A percentile compares a stretch with the other conserved stretches of the same genome.
phyloP scores from a whole-genome alignment of 169 alveolate species.

The Eimeria sp. region DNA sequence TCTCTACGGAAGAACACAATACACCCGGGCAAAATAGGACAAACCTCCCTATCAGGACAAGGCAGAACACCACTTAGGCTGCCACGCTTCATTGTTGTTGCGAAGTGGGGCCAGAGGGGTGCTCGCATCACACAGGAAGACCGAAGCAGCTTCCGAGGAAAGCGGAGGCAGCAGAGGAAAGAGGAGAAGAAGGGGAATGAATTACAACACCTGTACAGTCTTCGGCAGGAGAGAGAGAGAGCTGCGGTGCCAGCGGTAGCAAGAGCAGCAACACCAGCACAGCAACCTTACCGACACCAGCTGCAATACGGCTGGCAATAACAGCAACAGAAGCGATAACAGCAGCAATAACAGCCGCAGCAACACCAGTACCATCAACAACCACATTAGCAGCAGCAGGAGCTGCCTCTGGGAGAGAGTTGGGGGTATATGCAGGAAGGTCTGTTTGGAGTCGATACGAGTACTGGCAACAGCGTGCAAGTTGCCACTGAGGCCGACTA shows the following conservation, averaged over 20 bases:
- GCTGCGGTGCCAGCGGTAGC: background rate
- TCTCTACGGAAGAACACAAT: no score
- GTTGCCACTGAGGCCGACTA: background rate
- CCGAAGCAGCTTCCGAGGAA: background rate
- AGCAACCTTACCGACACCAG: background rate
- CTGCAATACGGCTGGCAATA: background rate
- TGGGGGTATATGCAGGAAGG: background rate
- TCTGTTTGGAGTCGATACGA: background rate
- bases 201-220: background rate
- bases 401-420: background rate
- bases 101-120: no score
- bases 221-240: background rate
- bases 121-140: background rate
- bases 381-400: background rate
- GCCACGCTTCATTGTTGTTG: no score
- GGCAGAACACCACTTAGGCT: no score
- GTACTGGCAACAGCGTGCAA: background rate
- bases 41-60: no score
- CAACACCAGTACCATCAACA: background rate
- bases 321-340: no score
- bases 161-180: background rate
- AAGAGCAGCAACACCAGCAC: background rate
- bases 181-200: background rate
- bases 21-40: no score
- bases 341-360: background rate